Evolutionary conservation across 306 rosid genomes (phyloP), one percentile per base, ranked within the genome.

Genomic region (Acacia crassicarpa): DNA sequence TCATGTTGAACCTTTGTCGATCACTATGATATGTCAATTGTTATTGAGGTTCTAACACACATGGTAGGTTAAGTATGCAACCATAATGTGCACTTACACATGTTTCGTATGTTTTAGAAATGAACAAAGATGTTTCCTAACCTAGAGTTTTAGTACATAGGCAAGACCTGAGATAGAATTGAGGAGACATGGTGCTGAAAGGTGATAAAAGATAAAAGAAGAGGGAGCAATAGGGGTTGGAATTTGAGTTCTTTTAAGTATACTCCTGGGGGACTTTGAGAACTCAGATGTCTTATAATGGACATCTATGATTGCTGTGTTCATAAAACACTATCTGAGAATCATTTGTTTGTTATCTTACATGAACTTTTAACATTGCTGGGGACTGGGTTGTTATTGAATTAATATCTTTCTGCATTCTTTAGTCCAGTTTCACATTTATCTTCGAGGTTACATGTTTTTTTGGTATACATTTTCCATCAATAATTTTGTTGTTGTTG

Each of bases 301-400:
- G 16, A 76, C 65, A 12, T 56, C 53, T 75, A 67, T 44, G 33
- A 58, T 76, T 0, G 5, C 25, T 53, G 5, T 80, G 20, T 58
- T 75, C 72, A 51, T 53, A 53, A 38, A 54, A 68, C 30, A 45
- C 44, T 9, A 45, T 75, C 5, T n/a, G 69, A 70, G 78, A 69
- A 22, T 25, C 66, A n/a, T 23, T 23, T 23, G 6, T 56, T 77
- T 69, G n/a, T 58, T 38, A 75, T 12, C 35, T 23, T 45, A 15
- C 9, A 40, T 67, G 49, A 40, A 59, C 49, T 75, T 82, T 53
- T 20, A 66, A 48, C 51, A 65, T 15, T 78, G 74, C 63, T 33
- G 41, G 40, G 75, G 41, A 63, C 63, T 33, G 41, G 40, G 75
- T 27, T 43, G 59, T 78, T 67, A 49, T 38, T 78, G 75, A 49